phyloP scores from a whole-genome alignment of 345 rosid genomes.

The Populus tremula region DNA sequence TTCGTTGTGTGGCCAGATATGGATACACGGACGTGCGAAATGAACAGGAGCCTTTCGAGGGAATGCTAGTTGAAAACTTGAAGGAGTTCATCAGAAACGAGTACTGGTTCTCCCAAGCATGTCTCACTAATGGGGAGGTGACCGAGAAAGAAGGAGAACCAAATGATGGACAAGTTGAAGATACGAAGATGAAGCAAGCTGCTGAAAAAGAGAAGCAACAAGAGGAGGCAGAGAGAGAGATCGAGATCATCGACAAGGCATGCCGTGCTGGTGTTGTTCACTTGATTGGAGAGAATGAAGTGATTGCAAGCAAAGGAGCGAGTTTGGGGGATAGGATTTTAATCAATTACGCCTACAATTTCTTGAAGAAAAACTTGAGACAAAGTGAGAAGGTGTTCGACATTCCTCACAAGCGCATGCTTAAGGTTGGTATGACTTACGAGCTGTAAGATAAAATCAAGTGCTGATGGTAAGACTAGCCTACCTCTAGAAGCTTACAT shows the following conservation, averaged over 20 bases:
- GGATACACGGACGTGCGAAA: conserved; percentile 47
- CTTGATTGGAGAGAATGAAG: conserved; percentile 52
- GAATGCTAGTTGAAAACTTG: conserved; percentile 29
- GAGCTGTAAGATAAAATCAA: conserved; percentile 30
- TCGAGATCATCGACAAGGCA: conserved; percentile 21
- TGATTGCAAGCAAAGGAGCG: conserved; percentile 41
- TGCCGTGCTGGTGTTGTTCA: conserved; percentile 41
- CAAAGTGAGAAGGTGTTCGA: conserved; percentile 44
- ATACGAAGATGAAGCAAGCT: neutral
- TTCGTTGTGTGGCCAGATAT: conserved; percentile 47
- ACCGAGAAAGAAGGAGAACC: neutral
- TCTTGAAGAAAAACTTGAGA: conserved; percentile 23
- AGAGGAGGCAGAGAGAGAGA: neutral
- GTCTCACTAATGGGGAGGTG: neutral
- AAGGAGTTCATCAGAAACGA: conserved; percentile 32
- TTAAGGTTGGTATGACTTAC: conserved; percentile 69
- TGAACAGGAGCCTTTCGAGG: conserved; percentile 41
- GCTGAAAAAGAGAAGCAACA: neutral
- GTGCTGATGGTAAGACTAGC: neutral
- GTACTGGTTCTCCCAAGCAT: neutral
- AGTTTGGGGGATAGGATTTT: conserved; percentile 35
- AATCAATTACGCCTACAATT: conserved; percentile 45
- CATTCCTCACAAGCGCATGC: conserved; percentile 55
- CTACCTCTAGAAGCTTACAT: too few species aligned
- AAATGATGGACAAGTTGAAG: neutral